These are phyloP conservation scores for Polygonum maritimum DNA, from an alignment of 148 eudicot genomes.

Conservation along the genomic window DNA sequence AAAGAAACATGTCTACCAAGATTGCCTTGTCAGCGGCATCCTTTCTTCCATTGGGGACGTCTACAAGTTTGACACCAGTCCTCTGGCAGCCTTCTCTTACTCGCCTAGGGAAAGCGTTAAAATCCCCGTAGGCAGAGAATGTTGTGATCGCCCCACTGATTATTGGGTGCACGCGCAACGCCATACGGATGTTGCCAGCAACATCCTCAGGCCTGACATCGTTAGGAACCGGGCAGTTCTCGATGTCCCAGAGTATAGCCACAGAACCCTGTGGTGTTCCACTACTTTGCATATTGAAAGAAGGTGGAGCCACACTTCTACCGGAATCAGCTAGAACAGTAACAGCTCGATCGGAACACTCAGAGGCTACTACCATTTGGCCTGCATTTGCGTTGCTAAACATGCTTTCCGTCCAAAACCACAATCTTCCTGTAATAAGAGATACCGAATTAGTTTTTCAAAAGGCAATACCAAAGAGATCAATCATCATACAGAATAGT, in stretches of 20 bases:
- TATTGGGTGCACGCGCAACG: slow-evolving; percentile 74
- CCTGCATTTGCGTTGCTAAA: slow-evolving; percentile 34
- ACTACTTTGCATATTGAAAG: slow-evolving; percentile 22
- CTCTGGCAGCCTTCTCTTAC: slow-evolving; percentile 96
- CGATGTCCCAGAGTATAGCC: slow-evolving; percentile 97
- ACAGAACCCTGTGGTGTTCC: slow-evolving; percentile 48
- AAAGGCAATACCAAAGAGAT: neutral
- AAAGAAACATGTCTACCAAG: slow-evolving; percentile 94
- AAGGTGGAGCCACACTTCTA: slow-evolving; percentile 23
- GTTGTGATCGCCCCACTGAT: slow-evolving; percentile 70
- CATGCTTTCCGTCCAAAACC: slow-evolving; percentile 9
- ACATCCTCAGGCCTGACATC: slow-evolving; percentile 92
- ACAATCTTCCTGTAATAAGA: slow-evolving; percentile 1
- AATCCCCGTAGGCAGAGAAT: slow-evolving; percentile 94
- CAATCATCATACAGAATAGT: neutral
- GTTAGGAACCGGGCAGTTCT: slow-evolving; percentile 93
- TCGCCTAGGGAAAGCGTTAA: slow-evolving; percentile 82
- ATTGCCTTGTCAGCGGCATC: slow-evolving; percentile 99
- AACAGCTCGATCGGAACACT: slow-evolving; percentile 27
- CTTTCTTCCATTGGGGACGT: slow-evolving; percentile 94
- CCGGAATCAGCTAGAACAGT: slow-evolving; percentile 20
- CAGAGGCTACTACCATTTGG: slow-evolving; percentile 24
- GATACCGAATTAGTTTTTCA: neutral
- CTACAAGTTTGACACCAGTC: slow-evolving; percentile 89
- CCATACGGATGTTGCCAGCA: slow-evolving; percentile 89